A percentile compares a stretch with the other conserved stretches of the same genome.
phyloP scores from a whole-genome alignment of 495 filamentous ascomycete genomes.

The Penicillium egyptiacum region DNA sequence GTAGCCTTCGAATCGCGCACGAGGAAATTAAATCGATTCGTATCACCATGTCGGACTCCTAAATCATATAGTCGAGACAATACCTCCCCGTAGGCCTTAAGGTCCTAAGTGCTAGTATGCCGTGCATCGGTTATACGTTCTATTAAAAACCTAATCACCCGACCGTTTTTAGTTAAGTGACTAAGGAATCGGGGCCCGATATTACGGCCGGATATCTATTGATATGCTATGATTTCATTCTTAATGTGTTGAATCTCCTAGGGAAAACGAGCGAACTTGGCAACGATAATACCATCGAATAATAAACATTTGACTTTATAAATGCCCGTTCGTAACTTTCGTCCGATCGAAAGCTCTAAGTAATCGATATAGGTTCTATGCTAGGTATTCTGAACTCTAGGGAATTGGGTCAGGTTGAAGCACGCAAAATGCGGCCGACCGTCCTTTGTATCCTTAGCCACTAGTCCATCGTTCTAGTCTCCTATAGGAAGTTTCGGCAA shows the following conservation, averaged over 20 bases:
- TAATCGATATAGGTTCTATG: slow-evolving; percentile 28
- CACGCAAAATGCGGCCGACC: slow-evolving; percentile 23
- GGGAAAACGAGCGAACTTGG: slow-evolving; percentile 42
- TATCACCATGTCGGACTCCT: slow-evolving; percentile 44
- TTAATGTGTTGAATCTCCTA: slow-evolving; percentile 44
- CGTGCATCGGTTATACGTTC: slow-evolving; percentile 32
- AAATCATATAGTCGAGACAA: slow-evolving; percentile 34
- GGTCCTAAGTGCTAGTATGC: slow-evolving; percentile 33
- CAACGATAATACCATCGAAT: slow-evolving; percentile 31
- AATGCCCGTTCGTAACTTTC: slow-evolving; percentile 24
- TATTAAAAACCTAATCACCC: slow-evolving; percentile 50
- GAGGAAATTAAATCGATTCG: slow-evolving; percentile 49
- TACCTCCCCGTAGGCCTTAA: too few relatives aligned
- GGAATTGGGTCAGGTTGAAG: slow-evolving; percentile 18
- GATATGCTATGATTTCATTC: slow-evolving; percentile 43
- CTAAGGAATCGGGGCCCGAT: slow-evolving; percentile 46
- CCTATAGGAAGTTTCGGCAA: slow-evolving; percentile 24
- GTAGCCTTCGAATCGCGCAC: slow-evolving; percentile 26
- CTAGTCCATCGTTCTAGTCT: slow-evolving; percentile 30
- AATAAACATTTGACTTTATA: slow-evolving; percentile 27
- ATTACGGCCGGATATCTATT: slow-evolving; percentile 35
- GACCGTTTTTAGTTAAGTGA: slow-evolving; percentile 43
- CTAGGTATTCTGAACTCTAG: slow-evolving; percentile 24
- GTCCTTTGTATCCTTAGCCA: slow-evolving; percentile 18
- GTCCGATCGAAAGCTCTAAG: slow-evolving; percentile 16